Conservation (phyloP, 2,329 filamentous ascomycete genomes). For the Cladosporium halotolerans region DNA sequence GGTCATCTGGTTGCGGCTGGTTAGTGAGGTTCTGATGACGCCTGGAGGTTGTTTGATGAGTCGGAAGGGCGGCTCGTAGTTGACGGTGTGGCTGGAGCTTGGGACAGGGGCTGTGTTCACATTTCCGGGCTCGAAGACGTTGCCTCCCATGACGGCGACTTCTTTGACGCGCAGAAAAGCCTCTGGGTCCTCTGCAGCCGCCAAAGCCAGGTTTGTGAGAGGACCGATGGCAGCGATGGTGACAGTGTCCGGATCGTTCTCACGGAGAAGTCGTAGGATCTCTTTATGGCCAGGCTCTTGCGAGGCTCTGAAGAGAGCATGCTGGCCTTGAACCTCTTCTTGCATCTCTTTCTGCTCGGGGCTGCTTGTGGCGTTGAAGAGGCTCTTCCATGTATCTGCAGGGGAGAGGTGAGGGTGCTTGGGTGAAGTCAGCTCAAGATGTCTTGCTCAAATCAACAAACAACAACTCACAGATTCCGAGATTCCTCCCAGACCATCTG, state of each 20-base stretch:
- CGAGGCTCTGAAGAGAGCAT: conserved; percentile 65
- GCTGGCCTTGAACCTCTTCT: conserved; percentile 9
- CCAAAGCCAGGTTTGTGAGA: conserved; percentile 86
- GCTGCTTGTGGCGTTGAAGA: conserved; percentile 34
- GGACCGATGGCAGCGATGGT: conserved; percentile 88
- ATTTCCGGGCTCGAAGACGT: conserved; percentile 74
- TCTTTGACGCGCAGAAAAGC: conserved; percentile 85
- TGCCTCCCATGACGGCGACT: conserved; percentile 91
- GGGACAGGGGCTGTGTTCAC: conserved; percentile 29
- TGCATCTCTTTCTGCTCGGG: conserved; percentile 16
- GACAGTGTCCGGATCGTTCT: conserved; percentile 76
- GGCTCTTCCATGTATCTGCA: conserved; percentile 41
- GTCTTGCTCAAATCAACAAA: background rate
- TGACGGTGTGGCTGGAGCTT: background rate
- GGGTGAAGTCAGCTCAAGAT: background rate
- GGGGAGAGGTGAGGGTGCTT: conserved; percentile 45
- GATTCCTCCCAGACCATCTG: conserved; percentile 45
- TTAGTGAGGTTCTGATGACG: conserved; percentile 17
- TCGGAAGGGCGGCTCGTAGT: conserved; percentile 30
- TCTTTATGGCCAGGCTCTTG: conserved; percentile 69
- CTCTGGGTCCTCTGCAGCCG: conserved; percentile 80
- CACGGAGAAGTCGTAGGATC: conserved; percentile 77
- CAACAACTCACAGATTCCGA: conserved; percentile 35
- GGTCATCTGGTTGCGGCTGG: conserved; percentile 47
- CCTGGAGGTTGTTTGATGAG: conserved; percentile 31